These are phyloP conservation scores for Pseudogymnoascus sp. DNA, from an alignment of 2,329 filamentous ascomycete species.

Conservation along the genomic window DNA sequence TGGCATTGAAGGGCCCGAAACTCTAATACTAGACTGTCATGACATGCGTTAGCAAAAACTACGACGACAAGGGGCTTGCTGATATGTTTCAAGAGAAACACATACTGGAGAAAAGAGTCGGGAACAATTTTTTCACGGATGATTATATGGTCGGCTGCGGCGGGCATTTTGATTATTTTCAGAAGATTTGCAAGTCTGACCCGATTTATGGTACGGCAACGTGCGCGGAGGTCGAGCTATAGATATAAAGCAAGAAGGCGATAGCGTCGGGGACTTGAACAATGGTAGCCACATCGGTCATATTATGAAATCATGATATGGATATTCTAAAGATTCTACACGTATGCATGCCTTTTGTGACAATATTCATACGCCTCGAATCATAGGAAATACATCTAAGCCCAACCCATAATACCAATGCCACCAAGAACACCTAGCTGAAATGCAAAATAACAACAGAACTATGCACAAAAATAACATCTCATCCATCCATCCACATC, in stretches of 20 bases:
- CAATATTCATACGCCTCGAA: neutral
- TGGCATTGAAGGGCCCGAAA: neutral
- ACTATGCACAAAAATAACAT: neutral
- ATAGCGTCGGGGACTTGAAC: too few species aligned
- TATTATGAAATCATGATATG: too few species aligned
- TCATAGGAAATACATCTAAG: neutral
- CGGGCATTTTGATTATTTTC: too few species aligned
- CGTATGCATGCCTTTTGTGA: neutral
- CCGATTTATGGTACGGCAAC: too few species aligned
- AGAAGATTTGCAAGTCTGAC: too few species aligned
- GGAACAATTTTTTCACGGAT: neutral
- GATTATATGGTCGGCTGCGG: neutral
- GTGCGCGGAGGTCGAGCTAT: too few species aligned
- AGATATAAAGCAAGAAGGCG: too few species aligned
- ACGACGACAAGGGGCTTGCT: neutral
- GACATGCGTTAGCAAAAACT: neutral
- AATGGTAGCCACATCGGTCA: too few species aligned
- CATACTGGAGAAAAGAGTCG: neutral
- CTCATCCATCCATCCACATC: constrained; percentile 20
- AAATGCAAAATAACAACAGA: neutral
- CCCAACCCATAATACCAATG: neutral
- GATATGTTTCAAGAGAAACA: neutral
- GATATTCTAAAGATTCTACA: neutral
- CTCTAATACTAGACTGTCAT: neutral
- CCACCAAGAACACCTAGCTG: neutral